Evolutionary conservation across 2,329 filamentous ascomycete genomes (phyloP), one percentile per base, ranked within the genome.

Genomic region (Calonectria montana): DNA sequence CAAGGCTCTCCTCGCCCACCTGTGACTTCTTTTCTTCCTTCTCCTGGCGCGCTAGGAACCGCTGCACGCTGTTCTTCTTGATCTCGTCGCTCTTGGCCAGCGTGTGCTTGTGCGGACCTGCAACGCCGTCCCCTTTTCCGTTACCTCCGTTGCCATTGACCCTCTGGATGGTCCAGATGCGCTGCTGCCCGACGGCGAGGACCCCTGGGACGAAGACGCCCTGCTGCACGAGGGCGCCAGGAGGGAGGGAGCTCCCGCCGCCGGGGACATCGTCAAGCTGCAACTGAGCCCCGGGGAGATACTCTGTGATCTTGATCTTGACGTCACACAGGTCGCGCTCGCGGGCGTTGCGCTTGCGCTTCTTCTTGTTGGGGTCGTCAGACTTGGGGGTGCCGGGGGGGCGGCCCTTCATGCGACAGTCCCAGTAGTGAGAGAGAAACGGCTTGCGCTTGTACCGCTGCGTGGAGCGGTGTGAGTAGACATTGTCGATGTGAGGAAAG

Each of bases 231-330:
- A 41, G 25, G 15, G 41, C 53, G 3, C 53, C 65, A 1, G 53
- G 41, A 4, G 53, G 53, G n/a, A 50, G 29, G 15, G 53, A 57
- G n/a, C 23, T 31, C n/a, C 29, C 68, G 23, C 50, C 39, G 27
- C 63, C 41, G 48, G 55, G 35, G 27, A 71, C 7, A 72, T 76
- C 72, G 27, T 72, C 74, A 23, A 77, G 76, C 53, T 82, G 81
- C 48, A 85, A 78, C 21, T 83, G 81, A 1, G 85, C 82, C 81
- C 88, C 89, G 12, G 92, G 89, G 66, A 93, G 92, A 83, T 94
- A 94, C 82, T 96, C 94, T 3, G 93, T 95, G 71, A 96, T 94
- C 82, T 95, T 96, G 81, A 96, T 95, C 84, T 96, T 96, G 74
- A 96, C 94, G 81, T 96, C 93, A 81, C 94, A 96, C n/a, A 95